phyloP scores from a whole-genome alignment of 345 rosid genomes.

The Citrus sp. region DNA sequence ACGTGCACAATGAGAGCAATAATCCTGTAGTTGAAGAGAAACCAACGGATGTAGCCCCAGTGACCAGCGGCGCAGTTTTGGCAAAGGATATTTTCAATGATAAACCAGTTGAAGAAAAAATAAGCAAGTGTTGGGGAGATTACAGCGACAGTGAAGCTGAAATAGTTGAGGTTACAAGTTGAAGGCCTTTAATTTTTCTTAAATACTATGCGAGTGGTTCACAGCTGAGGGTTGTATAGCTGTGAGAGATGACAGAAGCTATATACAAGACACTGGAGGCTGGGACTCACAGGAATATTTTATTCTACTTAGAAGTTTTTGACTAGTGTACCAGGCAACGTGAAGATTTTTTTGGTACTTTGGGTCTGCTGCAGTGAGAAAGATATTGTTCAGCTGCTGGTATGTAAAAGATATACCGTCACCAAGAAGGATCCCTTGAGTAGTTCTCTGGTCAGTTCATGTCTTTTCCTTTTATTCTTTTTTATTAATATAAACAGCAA shows the following conservation, averaged over 20 bases:
- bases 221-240: neutral
- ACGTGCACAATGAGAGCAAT: conserved; percentile 27
- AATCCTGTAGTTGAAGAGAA: conserved; percentile 33
- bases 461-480: neutral
- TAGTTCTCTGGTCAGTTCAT: conserved; percentile 7
- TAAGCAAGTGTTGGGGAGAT: conserved; percentile 76
- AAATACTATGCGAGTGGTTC: neutral
- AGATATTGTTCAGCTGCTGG: neutral
- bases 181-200: conserved; percentile 25
- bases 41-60: conserved; percentile 10
- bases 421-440: neutral
- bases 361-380: conserved; percentile 12
- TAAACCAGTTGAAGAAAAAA: conserved; percentile 36
- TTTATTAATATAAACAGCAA: conserved; percentile 4
- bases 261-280: neutral
- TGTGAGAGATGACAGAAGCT: conserved; percentile 7
- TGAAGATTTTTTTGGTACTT: conserved; percentile 14
- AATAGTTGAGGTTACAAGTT: conserved; percentile 56
- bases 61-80: conserved; percentile 21
- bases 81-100: conserved; percentile 34
- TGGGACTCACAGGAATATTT: conserved; percentile 1
- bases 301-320: neutral
- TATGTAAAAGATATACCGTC: conserved; percentile 2
- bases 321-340: neutral
- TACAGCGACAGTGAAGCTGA: conserved; percentile 74